phyloP scores from a whole-genome alignment of 805 yeast genomes.

The Hanseniaspora vineae region DNA sequence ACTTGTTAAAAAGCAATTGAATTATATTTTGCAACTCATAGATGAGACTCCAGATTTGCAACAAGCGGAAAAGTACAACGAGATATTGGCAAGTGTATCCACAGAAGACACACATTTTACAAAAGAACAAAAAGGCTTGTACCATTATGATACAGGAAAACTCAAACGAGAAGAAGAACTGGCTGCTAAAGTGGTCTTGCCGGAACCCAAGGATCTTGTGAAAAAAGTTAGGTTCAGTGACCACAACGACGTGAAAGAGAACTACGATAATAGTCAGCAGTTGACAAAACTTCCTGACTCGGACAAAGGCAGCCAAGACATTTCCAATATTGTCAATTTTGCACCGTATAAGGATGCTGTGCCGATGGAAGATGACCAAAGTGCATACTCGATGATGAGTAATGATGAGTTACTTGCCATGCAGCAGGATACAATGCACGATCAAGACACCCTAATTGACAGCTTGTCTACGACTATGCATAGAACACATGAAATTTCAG shows the following conservation, averaged over 20 bases:
- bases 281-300: neutral
- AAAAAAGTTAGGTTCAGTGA: neutral
- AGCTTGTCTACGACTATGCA: slow-evolving; percentile 30
- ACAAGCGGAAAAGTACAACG: slow-evolving; percentile 5
- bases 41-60: slow-evolving; percentile 4
- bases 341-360: neutral
- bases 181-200: neutral
- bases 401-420: slow-evolving; percentile 27
- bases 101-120: neutral
- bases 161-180: neutral
- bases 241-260: neutral
- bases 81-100: slow-evolving; percentile 1
- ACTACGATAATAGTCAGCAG: neutral
- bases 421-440: slow-evolving; percentile 35
- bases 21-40: slow-evolving; percentile 8
- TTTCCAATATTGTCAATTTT: neutral
- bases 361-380: neutral
- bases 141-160: neutral
- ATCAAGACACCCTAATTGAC: slow-evolving; percentile 34
- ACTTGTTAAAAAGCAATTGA: slow-evolving; percentile 13
- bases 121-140: neutral
- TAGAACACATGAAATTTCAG: slow-evolving; percentile 32
- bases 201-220: neutral
- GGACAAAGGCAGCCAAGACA: neutral
- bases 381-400: slow-evolving; percentile 5